Conservation (phyloP, 352 stramenopile species). For the Phytophthora constricta region DNA sequence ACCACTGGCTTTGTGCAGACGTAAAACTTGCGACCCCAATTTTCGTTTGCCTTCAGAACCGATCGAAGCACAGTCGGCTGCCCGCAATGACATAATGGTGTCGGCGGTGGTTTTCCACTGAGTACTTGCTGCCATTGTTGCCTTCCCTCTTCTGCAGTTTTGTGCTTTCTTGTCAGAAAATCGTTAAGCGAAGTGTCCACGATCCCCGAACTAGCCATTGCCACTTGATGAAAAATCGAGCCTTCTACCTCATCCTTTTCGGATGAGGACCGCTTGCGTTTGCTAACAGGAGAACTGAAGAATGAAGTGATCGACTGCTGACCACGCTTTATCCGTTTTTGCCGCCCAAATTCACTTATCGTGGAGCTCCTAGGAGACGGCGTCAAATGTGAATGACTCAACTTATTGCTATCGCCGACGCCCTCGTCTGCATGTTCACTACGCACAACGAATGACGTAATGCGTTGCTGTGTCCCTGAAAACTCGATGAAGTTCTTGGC, state of each 20-base stretch:
- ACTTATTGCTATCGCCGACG: conserved; percentile 2
- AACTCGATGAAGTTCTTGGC: conserved; percentile 82
- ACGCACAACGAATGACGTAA: conserved; percentile 52
- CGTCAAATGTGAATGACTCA: not conserved
- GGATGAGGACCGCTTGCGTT: conserved; percentile 13
- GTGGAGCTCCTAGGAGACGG: not conserved
- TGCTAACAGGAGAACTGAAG: conserved; percentile 36
- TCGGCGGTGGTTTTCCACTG: conserved; percentile 61
- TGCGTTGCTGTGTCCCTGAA: conserved; percentile 75
- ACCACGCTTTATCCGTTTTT: conserved; percentile 23
- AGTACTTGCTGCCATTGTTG: conserved; percentile 71
- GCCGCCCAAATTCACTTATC: not conserved
- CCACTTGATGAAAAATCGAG: conserved; percentile 17
- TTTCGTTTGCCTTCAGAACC: conserved; percentile 82
- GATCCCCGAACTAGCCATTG: conserved; percentile 13
- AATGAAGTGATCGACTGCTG: conserved; percentile 67
- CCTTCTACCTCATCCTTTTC: conserved; percentile 5
- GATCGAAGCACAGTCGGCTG: conserved; percentile 76
- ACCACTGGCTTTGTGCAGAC: conserved; percentile 86
- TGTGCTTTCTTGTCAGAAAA: conserved; percentile 39
- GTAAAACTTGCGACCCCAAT: conserved; percentile 88
- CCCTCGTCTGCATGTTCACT: conserved; percentile 7
- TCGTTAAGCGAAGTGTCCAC: conserved; percentile 15
- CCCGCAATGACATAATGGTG: conserved; percentile 70
- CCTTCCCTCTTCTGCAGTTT: conserved; percentile 40